Conservation (phyloP, 2,329 filamentous ascomycete species). For the Diaporthe capsici region DNA sequence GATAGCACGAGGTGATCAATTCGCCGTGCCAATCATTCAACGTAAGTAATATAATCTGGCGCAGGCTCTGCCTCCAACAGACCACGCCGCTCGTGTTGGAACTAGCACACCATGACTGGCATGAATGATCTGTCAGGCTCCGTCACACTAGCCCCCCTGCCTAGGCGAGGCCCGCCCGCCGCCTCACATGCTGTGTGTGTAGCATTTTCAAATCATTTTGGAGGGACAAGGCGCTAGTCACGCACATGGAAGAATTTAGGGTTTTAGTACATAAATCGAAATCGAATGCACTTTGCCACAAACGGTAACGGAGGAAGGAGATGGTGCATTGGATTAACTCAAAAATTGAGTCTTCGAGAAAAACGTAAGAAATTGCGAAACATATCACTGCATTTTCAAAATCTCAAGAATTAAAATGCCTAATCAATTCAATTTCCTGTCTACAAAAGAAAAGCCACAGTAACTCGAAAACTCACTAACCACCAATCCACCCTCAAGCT, state of each 20-base stretch:
- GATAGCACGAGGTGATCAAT: background rate
- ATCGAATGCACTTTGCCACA: background rate
- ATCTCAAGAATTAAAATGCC: too few species aligned
- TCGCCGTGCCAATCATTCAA: background rate
- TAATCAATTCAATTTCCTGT: too few species aligned
- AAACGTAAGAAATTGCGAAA: too few species aligned
- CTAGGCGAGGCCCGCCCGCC: background rate
- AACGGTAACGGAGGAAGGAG: background rate
- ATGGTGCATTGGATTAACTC: background rate
- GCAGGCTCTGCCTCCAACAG: background rate
- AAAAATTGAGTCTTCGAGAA: too few species aligned
- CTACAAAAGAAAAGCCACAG: too few species aligned
- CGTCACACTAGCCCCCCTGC: background rate
- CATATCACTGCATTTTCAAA: too few species aligned
- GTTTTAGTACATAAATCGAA: background rate
- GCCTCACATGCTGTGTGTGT: background rate
- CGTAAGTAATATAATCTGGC: background rate
- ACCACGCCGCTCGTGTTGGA: constrained; percentile 7
- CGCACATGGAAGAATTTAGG: background rate
- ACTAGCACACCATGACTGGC: background rate
- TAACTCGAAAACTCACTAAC: too few species aligned
- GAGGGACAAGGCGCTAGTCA: background rate
- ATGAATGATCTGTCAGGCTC: constrained; percentile 6
- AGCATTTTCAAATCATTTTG: background rate
- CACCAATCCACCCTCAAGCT: too few species aligned